Evolutionary conservation across 495 filamentous ascomycete genomes (phyloP), one percentile per base, ranked within the genome.

Genomic region (Entonaema liquescens): DNA sequence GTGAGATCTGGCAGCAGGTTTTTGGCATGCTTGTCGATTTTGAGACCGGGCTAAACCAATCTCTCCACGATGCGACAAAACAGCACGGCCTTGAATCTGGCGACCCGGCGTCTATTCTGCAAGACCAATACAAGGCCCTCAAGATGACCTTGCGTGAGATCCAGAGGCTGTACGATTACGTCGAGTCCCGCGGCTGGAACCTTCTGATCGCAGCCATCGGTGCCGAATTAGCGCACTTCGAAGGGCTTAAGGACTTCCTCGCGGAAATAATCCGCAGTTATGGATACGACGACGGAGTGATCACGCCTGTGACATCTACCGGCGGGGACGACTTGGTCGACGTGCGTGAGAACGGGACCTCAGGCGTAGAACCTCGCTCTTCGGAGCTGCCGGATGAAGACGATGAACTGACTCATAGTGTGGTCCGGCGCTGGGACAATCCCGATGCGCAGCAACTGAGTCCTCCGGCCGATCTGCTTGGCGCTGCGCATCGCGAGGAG

Each of bases 121-220:
- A 67, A 62, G 73, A 76, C 13, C 85, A 90, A 47, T 76, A 89
- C 23, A 77, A 79, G 36, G 83, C 85, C 13, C 85, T 95, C 74
- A 84, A 88, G 49, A 70, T 75, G 7, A 87, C 87, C 19, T 84
- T 91, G 40, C 56, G 65, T 3, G 83, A 85, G 11, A 75, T 97
- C n/a, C 87, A 90, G 59, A 79, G 83, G 36, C 84, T 83, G 6
- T 74, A 90, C n/a, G 83, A 85, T 15, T 78, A 85, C 35, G 91
- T 89, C 0, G 84, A 90, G 59, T 83, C 85, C 3, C 86, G 85
- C 60, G 86, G 89, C 6, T 99, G 95, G 95, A 98, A 92, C 42
- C 79, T 98, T 26, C 83, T 99, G 25, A 87, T 97, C 23, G 95
- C 91, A 63, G 94, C 92, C 63, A 89, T 98, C 65, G 91, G 93